A percentile compares a stretch with the other conserved stretches of the same genome.
These are phyloP conservation scores for Stramenopiles sp. DNA, from an alignment of 352 stramenopile species.

Conservation along the genomic window DNA sequence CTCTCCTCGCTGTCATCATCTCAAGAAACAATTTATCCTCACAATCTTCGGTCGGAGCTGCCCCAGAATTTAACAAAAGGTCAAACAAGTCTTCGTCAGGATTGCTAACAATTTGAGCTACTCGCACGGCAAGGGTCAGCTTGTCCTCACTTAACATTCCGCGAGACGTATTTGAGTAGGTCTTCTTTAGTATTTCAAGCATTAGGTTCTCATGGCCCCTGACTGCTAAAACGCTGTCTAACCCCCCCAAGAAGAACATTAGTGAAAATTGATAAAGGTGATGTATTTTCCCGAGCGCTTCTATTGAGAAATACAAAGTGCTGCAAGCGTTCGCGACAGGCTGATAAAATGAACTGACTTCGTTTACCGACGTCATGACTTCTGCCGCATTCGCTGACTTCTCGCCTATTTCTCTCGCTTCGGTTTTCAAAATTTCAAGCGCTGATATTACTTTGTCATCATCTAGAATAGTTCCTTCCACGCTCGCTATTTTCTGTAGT, in stretches of 20 bases:
- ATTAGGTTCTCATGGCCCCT: not conserved
- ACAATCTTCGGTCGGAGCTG: not conserved
- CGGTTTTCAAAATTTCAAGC: constrained; percentile 93
- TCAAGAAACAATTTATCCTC: not conserved
- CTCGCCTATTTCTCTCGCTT: constrained; percentile 82
- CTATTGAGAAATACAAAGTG: constrained; percentile 69
- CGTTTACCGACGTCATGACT: constrained; percentile 60
- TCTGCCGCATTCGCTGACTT: constrained; percentile 51
- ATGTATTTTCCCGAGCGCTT: constrained; percentile 78
- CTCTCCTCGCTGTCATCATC: not conserved
- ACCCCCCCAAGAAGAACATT: constrained; percentile 84
- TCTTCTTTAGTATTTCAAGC: not conserved
- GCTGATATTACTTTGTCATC: constrained; percentile 93
- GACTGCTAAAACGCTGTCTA: constrained; percentile 62
- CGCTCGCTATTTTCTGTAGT: constrained; percentile 90
- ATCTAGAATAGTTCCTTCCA: constrained; percentile 96
- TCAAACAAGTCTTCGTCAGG: not conserved
- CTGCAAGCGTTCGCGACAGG: constrained; percentile 69
- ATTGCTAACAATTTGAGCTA: constrained; percentile 55
- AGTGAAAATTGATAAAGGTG: constrained; percentile 98
- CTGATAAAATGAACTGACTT: constrained; percentile 78
- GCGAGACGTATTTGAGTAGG: constrained; percentile 23
- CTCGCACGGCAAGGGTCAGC: constrained; percentile 87
- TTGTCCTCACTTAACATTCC: constrained; percentile 88
- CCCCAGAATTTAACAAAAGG: not conserved